phyloP scores from a whole-genome alignment of 192 early-diverging fungal species.

The Chytriomyces sp. region DNA sequence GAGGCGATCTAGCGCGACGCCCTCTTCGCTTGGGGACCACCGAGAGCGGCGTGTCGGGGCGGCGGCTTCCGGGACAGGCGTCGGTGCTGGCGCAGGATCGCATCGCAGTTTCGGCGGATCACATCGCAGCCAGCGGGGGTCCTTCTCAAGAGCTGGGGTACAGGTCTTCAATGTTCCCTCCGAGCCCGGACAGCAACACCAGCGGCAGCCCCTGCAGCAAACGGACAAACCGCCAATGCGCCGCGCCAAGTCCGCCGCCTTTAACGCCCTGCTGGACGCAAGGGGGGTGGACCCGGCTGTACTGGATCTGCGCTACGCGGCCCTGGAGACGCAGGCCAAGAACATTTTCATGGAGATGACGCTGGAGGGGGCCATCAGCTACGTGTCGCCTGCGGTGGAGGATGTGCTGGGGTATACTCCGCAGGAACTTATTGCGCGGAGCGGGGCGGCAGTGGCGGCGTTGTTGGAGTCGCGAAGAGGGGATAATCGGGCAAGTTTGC shows the following conservation, averaged over 20 bases:
- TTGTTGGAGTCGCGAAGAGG: background rate
- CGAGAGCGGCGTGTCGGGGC: background rate
- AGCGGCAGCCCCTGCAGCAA: background rate
- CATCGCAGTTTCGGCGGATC: background rate
- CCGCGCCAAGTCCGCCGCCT: background rate
- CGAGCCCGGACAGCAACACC: background rate
- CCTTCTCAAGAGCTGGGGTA: background rate
- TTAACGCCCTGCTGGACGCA: background rate
- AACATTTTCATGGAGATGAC: conserved; percentile 81
- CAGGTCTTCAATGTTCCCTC: conserved; percentile 22
- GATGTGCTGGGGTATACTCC: conserved; percentile 69
- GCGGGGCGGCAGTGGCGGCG: background rate
- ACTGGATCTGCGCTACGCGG: conserved; percentile 46
- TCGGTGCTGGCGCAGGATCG: background rate
- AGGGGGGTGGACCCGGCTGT: conserved; percentile 14
- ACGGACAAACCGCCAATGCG: background rate
- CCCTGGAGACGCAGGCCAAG: conserved; percentile 66
- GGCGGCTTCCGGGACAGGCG: too few relatives aligned
- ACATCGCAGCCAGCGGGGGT: background rate
- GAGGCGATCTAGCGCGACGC: conserved; percentile 4
- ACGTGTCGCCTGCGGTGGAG: conserved; percentile 70
- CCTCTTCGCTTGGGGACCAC: background rate
- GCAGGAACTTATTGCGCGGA: background rate
- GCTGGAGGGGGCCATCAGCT: conserved; percentile 58
- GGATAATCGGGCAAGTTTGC: conserved; percentile 14